A percentile compares a stretch with the other conserved stretches of the same genome.
These are phyloP conservation scores for Trichophyton rubrum DNA, from an alignment of 2,329 filamentous ascomycete species.

Conservation along the genomic window DNA sequence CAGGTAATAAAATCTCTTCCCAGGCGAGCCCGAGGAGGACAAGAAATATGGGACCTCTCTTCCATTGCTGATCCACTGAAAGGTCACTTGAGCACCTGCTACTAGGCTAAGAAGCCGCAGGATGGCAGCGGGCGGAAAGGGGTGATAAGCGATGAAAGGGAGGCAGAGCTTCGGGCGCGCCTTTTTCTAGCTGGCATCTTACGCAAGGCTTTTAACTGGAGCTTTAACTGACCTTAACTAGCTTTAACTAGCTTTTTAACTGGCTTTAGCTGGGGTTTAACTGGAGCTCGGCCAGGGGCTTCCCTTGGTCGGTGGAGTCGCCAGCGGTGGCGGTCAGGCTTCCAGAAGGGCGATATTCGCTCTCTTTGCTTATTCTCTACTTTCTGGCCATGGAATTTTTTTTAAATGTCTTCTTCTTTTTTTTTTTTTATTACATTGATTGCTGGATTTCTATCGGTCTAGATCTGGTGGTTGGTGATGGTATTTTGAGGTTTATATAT, in stretches of 20 bases:
- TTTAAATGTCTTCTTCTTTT: background rate
- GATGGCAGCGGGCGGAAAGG: background rate
- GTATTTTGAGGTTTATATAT: background rate
- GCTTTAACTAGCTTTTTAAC: background rate
- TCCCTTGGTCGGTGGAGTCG: background rate
- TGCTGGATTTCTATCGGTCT: background rate
- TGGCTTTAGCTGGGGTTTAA: background rate
- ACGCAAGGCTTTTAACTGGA: background rate
- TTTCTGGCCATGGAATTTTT: too few species aligned
- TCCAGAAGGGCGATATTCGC: background rate
- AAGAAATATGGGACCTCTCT: conserved; percentile 3
- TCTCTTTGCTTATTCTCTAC: too few species aligned
- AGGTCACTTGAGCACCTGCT: background rate
- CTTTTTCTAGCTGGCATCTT: background rate
- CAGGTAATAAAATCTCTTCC: background rate
- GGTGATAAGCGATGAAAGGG: background rate
- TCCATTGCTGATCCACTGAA: conserved; percentile 1
- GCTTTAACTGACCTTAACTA: background rate
- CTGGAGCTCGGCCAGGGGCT: background rate
- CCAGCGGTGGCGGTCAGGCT: background rate
- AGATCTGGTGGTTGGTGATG: background rate
- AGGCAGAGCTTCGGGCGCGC: background rate
- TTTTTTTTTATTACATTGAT: background rate
- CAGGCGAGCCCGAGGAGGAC: background rate
- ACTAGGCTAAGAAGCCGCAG: background rate